Conservation (phyloP, 345 rosid genomes). For the Sisymbrium altissimum region DNA sequence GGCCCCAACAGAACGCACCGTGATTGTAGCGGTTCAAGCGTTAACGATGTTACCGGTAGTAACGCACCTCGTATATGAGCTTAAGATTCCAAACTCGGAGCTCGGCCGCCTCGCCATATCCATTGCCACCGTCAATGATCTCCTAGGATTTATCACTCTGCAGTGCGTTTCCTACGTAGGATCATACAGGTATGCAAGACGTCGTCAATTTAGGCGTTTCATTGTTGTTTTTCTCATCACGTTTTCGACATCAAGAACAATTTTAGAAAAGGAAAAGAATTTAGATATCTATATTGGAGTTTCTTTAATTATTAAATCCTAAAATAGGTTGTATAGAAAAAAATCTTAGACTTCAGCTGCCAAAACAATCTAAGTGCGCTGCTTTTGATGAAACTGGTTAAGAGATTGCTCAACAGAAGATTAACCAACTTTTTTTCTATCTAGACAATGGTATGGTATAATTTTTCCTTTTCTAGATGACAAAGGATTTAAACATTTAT, state of each 20-base stretch:
- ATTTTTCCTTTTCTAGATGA: background rate
- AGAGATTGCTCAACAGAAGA: background rate
- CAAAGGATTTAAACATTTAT: background rate
- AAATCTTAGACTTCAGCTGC: too few relatives aligned
- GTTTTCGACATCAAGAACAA: too few relatives aligned
- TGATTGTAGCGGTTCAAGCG: constrained; percentile 21
- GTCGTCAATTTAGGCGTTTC: background rate
- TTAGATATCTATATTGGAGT: too few relatives aligned
- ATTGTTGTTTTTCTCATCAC: too few relatives aligned
- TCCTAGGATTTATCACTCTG: constrained; percentile 1
- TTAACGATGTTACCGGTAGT: constrained; percentile 31
- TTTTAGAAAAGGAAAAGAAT: too few relatives aligned
- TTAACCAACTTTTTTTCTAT: background rate
- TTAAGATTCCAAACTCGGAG: constrained; percentile 34
- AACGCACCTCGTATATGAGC: constrained; percentile 30
- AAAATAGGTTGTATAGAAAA: too few relatives aligned
- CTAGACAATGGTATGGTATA: background rate
- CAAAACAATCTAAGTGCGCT: too few relatives aligned
- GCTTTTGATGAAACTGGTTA: too few relatives aligned
- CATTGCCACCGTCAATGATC: constrained; percentile 23
- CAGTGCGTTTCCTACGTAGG: constrained; percentile 8
- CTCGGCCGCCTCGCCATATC: constrained; percentile 30
- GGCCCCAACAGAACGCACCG: constrained; percentile 28
- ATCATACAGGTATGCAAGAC: constrained; percentile 22
- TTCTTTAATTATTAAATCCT: too few relatives aligned